These are phyloP conservation scores for Verticillium zaregamsianum DNA, from an alignment of 2,329 filamentous ascomycete species.

Conservation along the genomic window DNA sequence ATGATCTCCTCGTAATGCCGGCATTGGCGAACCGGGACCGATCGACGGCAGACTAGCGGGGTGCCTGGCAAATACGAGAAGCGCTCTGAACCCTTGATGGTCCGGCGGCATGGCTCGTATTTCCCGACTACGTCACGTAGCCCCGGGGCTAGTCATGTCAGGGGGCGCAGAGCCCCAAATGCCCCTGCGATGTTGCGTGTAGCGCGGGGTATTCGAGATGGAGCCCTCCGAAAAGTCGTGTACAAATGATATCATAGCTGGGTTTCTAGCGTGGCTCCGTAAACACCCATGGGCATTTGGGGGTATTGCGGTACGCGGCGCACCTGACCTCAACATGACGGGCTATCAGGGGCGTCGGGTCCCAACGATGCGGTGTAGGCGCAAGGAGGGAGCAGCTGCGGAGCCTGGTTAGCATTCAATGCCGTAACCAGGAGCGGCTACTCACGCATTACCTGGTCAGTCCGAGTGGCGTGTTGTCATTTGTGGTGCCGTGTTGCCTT, in stretches of 20 bases:
- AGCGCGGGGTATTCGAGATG: background rate
- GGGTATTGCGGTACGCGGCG: too few species aligned
- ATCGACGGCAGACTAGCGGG: background rate
- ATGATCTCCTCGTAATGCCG: slow-evolving; percentile 12
- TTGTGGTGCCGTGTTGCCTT: too few species aligned
- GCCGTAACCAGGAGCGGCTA: too few species aligned
- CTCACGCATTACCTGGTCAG: too few species aligned
- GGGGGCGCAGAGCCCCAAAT: background rate
- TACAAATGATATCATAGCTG: background rate
- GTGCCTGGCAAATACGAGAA: background rate
- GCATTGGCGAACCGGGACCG: background rate
- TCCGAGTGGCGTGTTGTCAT: too few species aligned
- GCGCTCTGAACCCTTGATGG: background rate
- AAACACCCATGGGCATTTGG: background rate
- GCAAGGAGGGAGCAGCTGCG: too few species aligned
- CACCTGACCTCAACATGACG: background rate
- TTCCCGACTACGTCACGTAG: background rate
- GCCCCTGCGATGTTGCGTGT: background rate
- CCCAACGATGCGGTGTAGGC: too few species aligned
- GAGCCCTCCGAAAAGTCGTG: background rate
- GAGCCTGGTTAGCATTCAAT: too few species aligned
- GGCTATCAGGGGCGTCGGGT: too few species aligned
- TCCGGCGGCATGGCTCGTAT: background rate
- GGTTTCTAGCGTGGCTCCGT: background rate
- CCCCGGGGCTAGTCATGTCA: background rate